Evolutionary conservation across 139 green algal genomes (phyloP), one percentile per base, ranked within the genome.

Genomic region (Dunaliella primolecta): DNA sequence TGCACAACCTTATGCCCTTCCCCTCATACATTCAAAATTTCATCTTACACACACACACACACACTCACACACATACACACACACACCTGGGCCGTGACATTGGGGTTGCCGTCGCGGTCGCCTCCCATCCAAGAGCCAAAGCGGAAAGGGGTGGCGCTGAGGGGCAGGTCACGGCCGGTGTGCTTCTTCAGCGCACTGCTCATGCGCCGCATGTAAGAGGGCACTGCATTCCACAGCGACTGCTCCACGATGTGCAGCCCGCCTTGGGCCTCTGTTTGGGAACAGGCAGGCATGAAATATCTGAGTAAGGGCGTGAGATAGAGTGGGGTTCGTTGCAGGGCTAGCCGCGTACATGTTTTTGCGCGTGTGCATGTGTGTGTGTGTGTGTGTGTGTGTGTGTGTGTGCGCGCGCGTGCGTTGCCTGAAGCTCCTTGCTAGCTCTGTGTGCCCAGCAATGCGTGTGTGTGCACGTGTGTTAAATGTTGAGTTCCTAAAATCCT

Each of bases 71-170:
- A n/a, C n/a, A n/a, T n/a, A n/a, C n/a, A n/a, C n/a, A n/a, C 32
- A 3, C 78, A 71, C 30, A 85, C 91, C 83, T 93, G 90, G 55
- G 94, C 86, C 1, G 93, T 98, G 23, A 99, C 96, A 87, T 96
- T 96, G 80, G 96, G 96, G 92, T 99, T 99, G 77, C 96, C 86
- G 83, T 92, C 89, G 0, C 96, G 87, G 90, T 99, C 96, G 25
- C 97, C 97, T 20, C 97, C 97, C 97, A 99, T 99, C 97, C 97
- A 99, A 55, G 89, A 93, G 36, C 90, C 89, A 84, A 97, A 97
- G n/a, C 87, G 70, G 83, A 96, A 92, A 81, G 94, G 92, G 33
- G 87, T 90, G 25, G 90, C 84, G 57, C 92, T 88, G 25, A 98
- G 91, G 3, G 96, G 96, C 85, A 99, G 91, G 83, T 96, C 93